Percentiles rank a stretch among this genome's conserved stretches.
phyloP scores from a whole-genome alignment of 495 filamentous ascomycete genomes.

The Podospora appendiculata region DNA sequence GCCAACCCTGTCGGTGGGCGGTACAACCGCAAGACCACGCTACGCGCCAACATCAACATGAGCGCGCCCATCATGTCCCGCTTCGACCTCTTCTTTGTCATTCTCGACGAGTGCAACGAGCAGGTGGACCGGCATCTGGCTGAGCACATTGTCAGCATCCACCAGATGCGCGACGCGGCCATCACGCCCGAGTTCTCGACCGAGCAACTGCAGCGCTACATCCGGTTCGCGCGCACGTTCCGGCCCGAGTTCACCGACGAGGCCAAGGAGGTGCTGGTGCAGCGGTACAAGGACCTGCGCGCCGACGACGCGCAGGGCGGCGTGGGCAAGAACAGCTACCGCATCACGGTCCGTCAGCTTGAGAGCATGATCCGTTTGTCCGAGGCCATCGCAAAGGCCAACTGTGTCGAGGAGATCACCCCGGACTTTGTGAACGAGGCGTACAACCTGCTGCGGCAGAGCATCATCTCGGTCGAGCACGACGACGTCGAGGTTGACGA shows the following conservation, averaged over 20 bases:
- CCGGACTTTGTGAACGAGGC: constrained; percentile 84
- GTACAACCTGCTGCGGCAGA: constrained; percentile 79
- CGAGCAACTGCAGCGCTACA: constrained; percentile 94
- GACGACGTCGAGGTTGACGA: constrained; percentile 97
- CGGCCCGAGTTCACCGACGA: constrained; percentile 85
- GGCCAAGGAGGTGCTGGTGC: constrained; percentile 75
- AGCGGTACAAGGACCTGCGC: constrained; percentile 93
- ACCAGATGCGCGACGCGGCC: constrained; percentile 84
- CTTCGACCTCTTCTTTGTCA: constrained; percentile 98
- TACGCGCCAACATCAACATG: constrained; percentile 96
- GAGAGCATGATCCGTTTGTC: constrained; percentile 91
- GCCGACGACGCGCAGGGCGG: constrained; percentile 93
- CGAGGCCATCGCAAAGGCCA: constrained; percentile 94
- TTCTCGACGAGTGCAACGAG: constrained; percentile 96
- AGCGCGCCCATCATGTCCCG: constrained; percentile 96
- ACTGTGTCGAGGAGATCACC: constrained; percentile 87
- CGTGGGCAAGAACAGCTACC: constrained; percentile 84
- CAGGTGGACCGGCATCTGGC: constrained; percentile 81
- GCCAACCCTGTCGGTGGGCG: constrained; percentile 94
- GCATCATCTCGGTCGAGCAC: constrained; percentile 96
- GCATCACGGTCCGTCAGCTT: constrained; percentile 93
- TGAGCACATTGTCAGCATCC: constrained; percentile 89
- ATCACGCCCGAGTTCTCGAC: constrained; percentile 90
- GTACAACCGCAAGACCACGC: constrained; percentile 91
- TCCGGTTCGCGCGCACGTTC: constrained; percentile 93